Base-by-base conservation (phyloP, 2,329 filamentous ascomycete species). In the Tolypocladium guangdongense region DNA sequence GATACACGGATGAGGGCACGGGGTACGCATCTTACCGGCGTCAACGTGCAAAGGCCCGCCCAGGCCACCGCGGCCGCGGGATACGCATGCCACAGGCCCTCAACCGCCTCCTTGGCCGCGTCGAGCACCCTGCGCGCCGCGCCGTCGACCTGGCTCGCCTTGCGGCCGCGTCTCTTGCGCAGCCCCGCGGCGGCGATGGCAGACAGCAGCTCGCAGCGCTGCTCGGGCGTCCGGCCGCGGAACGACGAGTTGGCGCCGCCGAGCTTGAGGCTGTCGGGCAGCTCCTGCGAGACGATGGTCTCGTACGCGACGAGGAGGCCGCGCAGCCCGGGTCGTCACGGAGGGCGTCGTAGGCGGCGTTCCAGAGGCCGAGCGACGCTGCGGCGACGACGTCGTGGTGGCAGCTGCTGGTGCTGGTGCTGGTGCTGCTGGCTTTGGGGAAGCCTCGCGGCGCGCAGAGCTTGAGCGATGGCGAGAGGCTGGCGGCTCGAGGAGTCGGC, bases 11-110 rank as follows among this genome's bases (percentile, higher is more conserved):
- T n/a, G n/a, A n/a, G n/a, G n/a, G n/a, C n/a, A n/a, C n/a, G n/a
- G n/a, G n/a, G 12, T 12, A 43, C 37, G n/a, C 14, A 36, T 54
- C 63, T 35, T 62, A 71, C 68, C 51, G 68, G 68, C 30, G 68
- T 71, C 52, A 71, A 53, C 22, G 65, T 68, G 55, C 66, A 70
- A 32, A 71, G 59, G 14, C 68, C 68, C 4, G 67, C 60, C 68
- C 67, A 71, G 27, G 68, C 67, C 4, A 70, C 55, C 10, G 64
- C 62, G 7, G 66, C 59, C 4, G 64, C 62, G 6, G 63, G 60
- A 45, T 68, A 64, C 1, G 58, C 56, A 4, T 59, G 52, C 46
- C 64, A 53, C 12, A 65, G 39, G 16, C 54, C 55, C 49, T 62
- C 61, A n/a, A 70, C 60, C 1, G 58, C 61, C 4, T 59, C 56